Evolutionary conservation across 257 asterid species (phyloP).

Genomic region (Solanum sparsipilum): DNA sequence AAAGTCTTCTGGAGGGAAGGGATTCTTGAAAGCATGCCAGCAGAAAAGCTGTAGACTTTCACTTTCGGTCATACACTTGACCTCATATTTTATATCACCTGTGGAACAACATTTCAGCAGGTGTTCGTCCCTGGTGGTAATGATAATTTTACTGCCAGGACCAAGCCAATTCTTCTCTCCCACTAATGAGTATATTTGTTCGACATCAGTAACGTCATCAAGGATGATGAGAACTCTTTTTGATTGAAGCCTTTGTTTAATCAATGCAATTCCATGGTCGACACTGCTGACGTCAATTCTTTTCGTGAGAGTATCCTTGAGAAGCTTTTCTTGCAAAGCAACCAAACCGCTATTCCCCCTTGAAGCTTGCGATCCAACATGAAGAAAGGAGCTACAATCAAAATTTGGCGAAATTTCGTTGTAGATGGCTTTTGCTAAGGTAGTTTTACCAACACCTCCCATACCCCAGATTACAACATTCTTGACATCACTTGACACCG

Average conservation of each 20-base stretch:
- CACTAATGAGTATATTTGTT: not conserved
- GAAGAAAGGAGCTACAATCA: not conserved
- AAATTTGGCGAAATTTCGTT: not conserved
- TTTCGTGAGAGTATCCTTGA: not conserved
- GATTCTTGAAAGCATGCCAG: not conserved
- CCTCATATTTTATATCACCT: not conserved
- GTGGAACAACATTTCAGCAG: not conserved
- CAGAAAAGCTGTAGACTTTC: not conserved
- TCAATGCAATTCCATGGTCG: not conserved
- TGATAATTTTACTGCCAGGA: constrained; percentile 7
- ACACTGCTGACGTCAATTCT: not conserved
- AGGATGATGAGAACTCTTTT: not conserved
- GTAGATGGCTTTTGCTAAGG: not conserved
- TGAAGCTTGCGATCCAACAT: not conserved
- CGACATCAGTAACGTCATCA: not conserved
- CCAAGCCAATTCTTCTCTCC: not conserved
- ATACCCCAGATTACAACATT: not conserved
- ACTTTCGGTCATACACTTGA: not conserved
- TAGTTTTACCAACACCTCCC: not conserved
- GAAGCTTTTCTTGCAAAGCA: not conserved
- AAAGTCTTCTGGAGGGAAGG: not conserved
- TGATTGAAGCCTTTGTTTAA: not conserved
- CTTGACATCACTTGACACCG: not conserved
- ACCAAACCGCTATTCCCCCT: not conserved
- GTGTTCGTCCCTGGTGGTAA: constrained; percentile 4